A percentile compares a stretch with the other conserved stretches of the same genome.
Conservation (phyloP, 2,329 filamentous ascomycete species). For the Alternaria sp. region DNA sequence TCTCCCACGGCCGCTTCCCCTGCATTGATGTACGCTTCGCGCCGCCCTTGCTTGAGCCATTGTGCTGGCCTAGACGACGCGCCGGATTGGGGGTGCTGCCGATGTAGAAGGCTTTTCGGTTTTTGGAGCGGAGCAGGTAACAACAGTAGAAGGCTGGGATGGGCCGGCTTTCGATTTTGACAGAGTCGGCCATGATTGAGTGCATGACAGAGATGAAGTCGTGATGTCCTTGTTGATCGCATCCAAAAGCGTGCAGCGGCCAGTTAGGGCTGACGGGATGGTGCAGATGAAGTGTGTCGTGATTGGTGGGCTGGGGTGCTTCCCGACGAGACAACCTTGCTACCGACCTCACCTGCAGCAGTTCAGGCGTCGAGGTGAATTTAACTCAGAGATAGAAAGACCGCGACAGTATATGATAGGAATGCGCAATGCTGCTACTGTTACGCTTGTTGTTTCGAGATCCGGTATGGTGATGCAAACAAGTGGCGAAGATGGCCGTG, state of each 20-base stretch:
- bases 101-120: constrained; percentile 78
- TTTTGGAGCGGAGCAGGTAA: constrained; percentile 86
- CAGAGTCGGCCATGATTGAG: constrained; percentile 12
- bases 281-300: constrained; percentile 8
- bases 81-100: constrained; percentile 90
- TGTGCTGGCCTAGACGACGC: constrained; percentile 87
- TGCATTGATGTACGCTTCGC: constrained; percentile 75
- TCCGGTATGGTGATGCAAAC: background rate
- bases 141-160: constrained; percentile 93
- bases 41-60: constrained; percentile 82
- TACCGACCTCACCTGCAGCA: constrained; percentile 24
- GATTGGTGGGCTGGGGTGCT: constrained; percentile 21
- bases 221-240: constrained; percentile 21
- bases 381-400: background rate
- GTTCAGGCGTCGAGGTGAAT: background rate
- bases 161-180: constrained; percentile 34
- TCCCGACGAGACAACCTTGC: constrained; percentile 27
- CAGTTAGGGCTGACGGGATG: constrained; percentile 24
- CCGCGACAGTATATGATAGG: background rate
- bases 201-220: constrained; percentile 1
- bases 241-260: constrained; percentile 18
- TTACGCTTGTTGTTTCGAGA: background rate
- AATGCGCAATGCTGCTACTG: background rate
- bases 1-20: constrained; percentile 76
- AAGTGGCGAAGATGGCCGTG: background rate